These are phyloP conservation scores for Chalciporus sp. DNA, from an alignment of 1,284 basidiomycete genomes.

Conservation along the genomic window DNA sequence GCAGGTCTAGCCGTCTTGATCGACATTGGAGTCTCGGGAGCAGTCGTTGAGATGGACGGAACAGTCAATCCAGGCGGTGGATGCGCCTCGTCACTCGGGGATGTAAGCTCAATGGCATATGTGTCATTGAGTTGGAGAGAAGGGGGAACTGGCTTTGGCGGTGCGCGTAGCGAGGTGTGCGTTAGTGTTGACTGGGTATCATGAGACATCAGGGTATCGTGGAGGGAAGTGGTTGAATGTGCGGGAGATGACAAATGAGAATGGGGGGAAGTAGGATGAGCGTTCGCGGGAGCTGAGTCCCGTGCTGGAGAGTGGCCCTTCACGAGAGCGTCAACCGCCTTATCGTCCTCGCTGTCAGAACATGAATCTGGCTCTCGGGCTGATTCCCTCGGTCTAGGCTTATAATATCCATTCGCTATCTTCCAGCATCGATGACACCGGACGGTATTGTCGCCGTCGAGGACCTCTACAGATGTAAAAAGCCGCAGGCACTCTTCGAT, in stretches of 20 bases:
- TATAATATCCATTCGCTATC: constrained; percentile 66
- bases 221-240: constrained; percentile 19
- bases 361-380: constrained; percentile 36
- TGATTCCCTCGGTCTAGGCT: constrained; percentile 36
- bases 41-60: constrained; percentile 56
- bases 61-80: constrained; percentile 46
- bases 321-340: constrained; percentile 6
- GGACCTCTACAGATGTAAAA: constrained; percentile 88
- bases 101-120: constrained; percentile 25
- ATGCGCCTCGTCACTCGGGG: constrained; percentile 6
- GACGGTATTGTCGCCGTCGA: constrained; percentile 93
- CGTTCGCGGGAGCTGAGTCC: not conserved
- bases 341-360: constrained; percentile 36
- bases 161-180: constrained; percentile 31
- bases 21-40: constrained; percentile 41
- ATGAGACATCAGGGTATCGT: constrained; percentile 25
- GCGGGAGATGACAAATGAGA: constrained; percentile 12
- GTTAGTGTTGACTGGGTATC: constrained; percentile 28
- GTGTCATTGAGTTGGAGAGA: constrained; percentile 33
- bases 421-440: constrained; percentile 95
- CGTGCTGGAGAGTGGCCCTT: not conserved
- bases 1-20: constrained; percentile 21
- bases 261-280: constrained; percentile 5
- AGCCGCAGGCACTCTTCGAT: constrained; percentile 74
- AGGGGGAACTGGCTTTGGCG: constrained; percentile 29